These are phyloP conservation scores for Ilyonectria mors-panacis DNA, from an alignment of 2,329 filamentous ascomycete genomes.

Conservation along the genomic window DNA sequence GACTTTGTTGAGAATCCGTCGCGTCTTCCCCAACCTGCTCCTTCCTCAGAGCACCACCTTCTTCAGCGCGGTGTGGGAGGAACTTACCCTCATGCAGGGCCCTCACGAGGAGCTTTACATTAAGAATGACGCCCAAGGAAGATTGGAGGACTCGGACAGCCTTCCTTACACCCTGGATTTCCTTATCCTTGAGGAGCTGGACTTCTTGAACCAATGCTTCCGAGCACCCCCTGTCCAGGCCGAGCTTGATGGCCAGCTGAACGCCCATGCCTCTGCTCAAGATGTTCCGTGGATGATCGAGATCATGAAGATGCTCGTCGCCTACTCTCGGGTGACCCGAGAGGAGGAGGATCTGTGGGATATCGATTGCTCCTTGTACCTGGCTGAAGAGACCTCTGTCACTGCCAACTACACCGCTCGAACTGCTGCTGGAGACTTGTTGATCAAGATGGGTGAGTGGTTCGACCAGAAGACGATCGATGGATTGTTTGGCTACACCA, in stretches of 20 bases:
- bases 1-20: conserved; percentile 90
- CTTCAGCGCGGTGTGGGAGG: conserved; percentile 91
- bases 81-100: conserved; percentile 80
- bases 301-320: conserved; percentile 86
- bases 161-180: conserved; percentile 97
- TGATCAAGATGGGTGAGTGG: conserved; percentile 96
- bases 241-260: conserved; percentile 87
- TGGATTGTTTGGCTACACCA: conserved; percentile 83
- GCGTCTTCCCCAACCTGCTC: conserved; percentile 85
- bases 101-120: conserved; percentile 90
- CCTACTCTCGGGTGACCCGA: conserved; percentile 89
- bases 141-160: conserved; percentile 89
- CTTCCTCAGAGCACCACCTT: conserved; percentile 85
- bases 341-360: conserved; percentile 98
- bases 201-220: conserved; percentile 93
- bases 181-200: conserved; percentile 91
- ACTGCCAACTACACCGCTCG: conserved; percentile 97
- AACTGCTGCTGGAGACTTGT: conserved; percentile 90
- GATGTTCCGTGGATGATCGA: conserved; percentile 87
- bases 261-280: conserved; percentile 69
- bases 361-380: conserved; percentile 94
- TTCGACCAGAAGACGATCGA: conserved; percentile 82
- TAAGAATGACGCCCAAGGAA: conserved; percentile 85
- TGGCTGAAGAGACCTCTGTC: conserved; percentile 94
- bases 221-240: conserved; percentile 89